phyloP scores from a whole-genome alignment of 73 alveolate species.

The Diophrys appendiculata region DNA sequence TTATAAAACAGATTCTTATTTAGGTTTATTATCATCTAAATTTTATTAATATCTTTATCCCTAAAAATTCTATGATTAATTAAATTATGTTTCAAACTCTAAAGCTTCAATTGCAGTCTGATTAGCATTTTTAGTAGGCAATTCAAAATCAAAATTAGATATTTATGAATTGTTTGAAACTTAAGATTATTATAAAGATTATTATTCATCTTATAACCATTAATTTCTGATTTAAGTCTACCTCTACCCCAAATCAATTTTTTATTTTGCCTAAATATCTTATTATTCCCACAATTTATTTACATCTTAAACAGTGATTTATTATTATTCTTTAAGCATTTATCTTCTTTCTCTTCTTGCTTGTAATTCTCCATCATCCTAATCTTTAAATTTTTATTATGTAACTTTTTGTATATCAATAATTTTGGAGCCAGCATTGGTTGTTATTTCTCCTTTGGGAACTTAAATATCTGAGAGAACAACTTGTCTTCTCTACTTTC shows the following conservation, averaged over 20 bases:
- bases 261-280: background rate
- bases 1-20: too few species aligned
- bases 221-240: background rate
- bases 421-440: too few species aligned
- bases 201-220: too few species aligned
- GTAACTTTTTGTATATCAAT: too few species aligned
- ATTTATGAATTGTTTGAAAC: too few species aligned
- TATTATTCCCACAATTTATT: background rate
- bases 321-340: background rate
- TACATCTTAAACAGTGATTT: background rate
- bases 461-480: too few species aligned
- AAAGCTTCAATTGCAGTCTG: background rate
- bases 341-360: background rate
- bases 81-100: background rate
- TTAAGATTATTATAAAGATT: too few species aligned
- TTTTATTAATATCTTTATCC: background rate
- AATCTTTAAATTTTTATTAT: background rate
- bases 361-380: background rate
- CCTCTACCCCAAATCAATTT: background rate
- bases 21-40: background rate
- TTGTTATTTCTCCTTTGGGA: too few species aligned
- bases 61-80: background rate
- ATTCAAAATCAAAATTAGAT: too few species aligned
- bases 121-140: too few species aligned
- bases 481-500: too few species aligned